Percentiles rank a stretch among this genome's conserved stretches.
Evolutionary conservation across 2,329 filamentous ascomycete species (phyloP).

Genomic region (Zelopaecilomyces penicillatus): DNA sequence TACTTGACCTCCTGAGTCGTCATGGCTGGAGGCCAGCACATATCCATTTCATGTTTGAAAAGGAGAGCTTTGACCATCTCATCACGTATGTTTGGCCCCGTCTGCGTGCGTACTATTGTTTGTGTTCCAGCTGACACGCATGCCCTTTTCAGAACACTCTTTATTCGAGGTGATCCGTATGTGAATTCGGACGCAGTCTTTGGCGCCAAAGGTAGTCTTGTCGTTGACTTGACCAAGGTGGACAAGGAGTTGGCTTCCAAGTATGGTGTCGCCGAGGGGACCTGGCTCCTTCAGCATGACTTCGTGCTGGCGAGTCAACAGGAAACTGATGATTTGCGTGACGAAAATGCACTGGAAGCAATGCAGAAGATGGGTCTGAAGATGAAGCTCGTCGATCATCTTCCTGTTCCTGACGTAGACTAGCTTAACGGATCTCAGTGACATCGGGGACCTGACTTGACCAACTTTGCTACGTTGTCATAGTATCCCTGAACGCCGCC

Average conservation of each 20-base stretch:
- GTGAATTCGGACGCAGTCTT: conserved; percentile 81
- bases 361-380: conserved; percentile 57
- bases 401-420: conserved; percentile 64
- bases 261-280: conserved; percentile 57
- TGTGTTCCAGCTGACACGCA: background rate
- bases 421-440: conserved; percentile 23
- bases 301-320: conserved; percentile 51
- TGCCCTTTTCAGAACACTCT: conserved; percentile 51
- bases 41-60: conserved; percentile 86
- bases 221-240: conserved; percentile 53
- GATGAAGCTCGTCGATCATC: conserved; percentile 66
- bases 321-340: conserved; percentile 58
- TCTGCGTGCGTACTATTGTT: background rate
- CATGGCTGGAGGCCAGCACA: conserved; percentile 72
- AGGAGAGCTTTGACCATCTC: conserved; percentile 67
- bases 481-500: conserved; percentile 50
- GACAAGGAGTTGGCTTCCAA: conserved; percentile 42
- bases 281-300: conserved; percentile 58
- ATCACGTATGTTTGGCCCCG: conserved; percentile 57
- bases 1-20: conserved; percentile 57
- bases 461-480: conserved; percentile 52
- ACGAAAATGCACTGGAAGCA: conserved; percentile 56
- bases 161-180: conserved; percentile 69
- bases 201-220: conserved; percentile 72
- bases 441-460: conserved; percentile 37